Conservation (phyloP, 192 early-diverging fungal genomes). For the Coemansia sp. region DNA sequence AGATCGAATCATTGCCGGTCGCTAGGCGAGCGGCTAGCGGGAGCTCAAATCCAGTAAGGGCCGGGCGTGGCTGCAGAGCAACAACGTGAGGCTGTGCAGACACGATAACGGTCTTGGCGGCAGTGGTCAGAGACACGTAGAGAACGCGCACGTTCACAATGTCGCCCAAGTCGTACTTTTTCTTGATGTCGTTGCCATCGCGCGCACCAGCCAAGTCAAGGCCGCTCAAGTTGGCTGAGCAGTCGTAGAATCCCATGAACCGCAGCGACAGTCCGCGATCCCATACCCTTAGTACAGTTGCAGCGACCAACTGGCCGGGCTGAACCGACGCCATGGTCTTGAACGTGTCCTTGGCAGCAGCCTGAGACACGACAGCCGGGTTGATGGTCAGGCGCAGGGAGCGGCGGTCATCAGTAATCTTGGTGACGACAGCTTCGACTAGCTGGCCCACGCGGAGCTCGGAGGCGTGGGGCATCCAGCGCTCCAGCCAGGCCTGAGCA, state of each 20-base stretch:
- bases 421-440: conserved; percentile 64
- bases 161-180: conserved; percentile 60
- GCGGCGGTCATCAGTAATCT: conserved; percentile 61
- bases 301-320: conserved; percentile 73
- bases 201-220: conserved; percentile 64
- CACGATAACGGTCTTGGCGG: conserved; percentile 62
- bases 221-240: conserved; percentile 44
- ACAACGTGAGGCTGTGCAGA: conserved; percentile 61
- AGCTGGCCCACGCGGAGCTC: conserved; percentile 75
- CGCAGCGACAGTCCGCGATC: conserved; percentile 67
- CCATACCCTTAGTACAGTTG: conserved; percentile 62
- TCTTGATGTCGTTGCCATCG: conserved; percentile 53
- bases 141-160: conserved; percentile 71
- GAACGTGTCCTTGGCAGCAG: conserved; percentile 56
- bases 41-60: conserved; percentile 38
- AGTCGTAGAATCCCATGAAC: conserved; percentile 85
- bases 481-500: conserved; percentile 62
- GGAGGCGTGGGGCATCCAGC: conserved; percentile 57
- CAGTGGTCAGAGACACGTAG: conserved; percentile 67
- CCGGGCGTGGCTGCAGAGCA: conserved; percentile 46
- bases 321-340: conserved; percentile 74
- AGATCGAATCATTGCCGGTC: neutral
- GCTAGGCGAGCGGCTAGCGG: conserved; percentile 33
- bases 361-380: conserved; percentile 57
- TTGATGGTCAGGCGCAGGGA: conserved; percentile 68